phyloP scores from a whole-genome alignment of 306 rosid genomes.

The Quercus glauca region DNA sequence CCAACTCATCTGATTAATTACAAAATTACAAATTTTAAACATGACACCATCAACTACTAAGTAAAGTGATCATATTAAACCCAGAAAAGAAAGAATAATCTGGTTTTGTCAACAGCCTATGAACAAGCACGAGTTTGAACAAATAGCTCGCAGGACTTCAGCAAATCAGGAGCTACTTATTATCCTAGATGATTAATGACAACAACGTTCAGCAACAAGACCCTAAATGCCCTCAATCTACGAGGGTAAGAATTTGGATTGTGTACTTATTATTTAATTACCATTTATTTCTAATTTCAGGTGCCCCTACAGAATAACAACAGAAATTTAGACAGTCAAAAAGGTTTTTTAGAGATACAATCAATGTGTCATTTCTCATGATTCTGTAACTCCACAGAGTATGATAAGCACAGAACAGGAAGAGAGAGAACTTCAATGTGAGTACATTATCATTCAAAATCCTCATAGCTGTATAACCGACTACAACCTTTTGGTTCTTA shows the following conservation, averaged over 20 bases:
- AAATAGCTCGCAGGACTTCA: too few species aligned
- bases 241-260: too few species aligned
- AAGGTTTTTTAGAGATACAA: neutral
- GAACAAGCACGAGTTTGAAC: too few species aligned
- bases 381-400: neutral
- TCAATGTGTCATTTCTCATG: neutral
- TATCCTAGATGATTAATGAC: too few species aligned
- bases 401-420: neutral
- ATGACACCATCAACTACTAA: neutral
- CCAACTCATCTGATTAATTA: neutral
- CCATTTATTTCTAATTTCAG: too few species aligned
- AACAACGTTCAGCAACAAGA: too few species aligned
- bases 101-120: too few species aligned
- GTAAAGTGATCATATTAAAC: neutral
- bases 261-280: too few species aligned
- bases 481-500: neutral
- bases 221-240: too few species aligned
- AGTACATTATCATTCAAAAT: neutral
- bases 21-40: neutral
- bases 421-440: neutral
- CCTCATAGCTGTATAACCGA: neutral
- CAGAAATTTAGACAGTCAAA: neutral
- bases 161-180: too few species aligned
- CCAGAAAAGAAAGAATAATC: too few species aligned
- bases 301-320: neutral